Base-by-base conservation (phyloP, 495 filamentous ascomycete genomes). In the Evansstolkia leycettana region DNA sequence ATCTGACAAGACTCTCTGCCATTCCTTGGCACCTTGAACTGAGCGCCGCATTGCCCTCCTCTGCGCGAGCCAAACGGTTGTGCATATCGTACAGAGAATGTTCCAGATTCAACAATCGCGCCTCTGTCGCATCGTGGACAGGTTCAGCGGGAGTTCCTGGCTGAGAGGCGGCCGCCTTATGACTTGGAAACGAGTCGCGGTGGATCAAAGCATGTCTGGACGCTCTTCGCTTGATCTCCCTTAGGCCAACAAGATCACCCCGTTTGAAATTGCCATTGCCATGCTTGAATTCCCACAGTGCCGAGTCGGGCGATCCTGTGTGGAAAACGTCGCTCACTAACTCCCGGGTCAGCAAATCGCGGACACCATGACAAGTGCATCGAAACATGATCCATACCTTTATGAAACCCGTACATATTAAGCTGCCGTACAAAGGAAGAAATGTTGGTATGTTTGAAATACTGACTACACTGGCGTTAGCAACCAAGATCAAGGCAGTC, bases 331-430 rank as follows among this genome's bases (percentile, higher is more conserved):
- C 90, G 71, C 90, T 94, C 46, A 96, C 90, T 98, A 43, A 29
- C 37, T 31, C 7, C 29, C 15, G 13, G 2, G 18, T 7, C 7
- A 3, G 9, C 9, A 17, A 10, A 15, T 12, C 5, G 12, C 12
- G 10, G 6, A 18, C 3, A 38, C n/a, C 14, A 3, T 7, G 7
- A 9, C 15, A 16, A 31, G 16, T n/a, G 37, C 32, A 26, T 30
- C 38, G n/a, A 19, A 16, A 18, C 1, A 31, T 24, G 33, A 13
- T 33, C 41, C 69, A 33, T 67, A 90, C 90, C 90, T 86, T 98
- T 98, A 60, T 98, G 90, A 64, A 98, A 98, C 2, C 90, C 90
- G 48, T 98, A 98, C 90, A 98, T 98, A 54, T 98, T 98, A 36
- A 98, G 66, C 60, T 98, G 90, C 32, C 90, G 76, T 24, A 98